A percentile compares a stretch with the other conserved stretches of the same genome.
Conservation (phyloP, 2,329 filamentous ascomycete species). For the Phialophora tarda region DNA sequence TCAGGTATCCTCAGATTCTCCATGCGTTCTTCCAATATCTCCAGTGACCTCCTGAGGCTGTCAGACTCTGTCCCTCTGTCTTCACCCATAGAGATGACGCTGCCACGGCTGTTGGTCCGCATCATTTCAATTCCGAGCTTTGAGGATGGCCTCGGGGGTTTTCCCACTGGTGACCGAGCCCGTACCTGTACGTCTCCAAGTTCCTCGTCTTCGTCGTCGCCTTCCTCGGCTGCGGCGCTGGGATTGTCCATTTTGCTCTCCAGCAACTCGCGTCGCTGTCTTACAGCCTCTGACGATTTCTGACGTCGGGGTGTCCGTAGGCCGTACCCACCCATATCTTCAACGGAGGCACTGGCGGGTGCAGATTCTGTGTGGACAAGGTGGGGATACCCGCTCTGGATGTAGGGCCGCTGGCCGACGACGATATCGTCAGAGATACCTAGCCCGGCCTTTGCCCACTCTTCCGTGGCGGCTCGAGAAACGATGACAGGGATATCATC, state of each 20-base stretch:
- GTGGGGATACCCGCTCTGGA: slow-evolving; percentile 56
- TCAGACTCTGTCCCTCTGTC: slow-evolving; percentile 46
- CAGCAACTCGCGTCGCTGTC: slow-evolving; percentile 73
- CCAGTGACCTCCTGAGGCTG: slow-evolving; percentile 38
- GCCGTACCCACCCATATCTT: slow-evolving; percentile 45
- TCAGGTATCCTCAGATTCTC: slow-evolving; percentile 40
- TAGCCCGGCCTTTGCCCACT: slow-evolving; percentile 78
- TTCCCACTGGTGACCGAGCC: slow-evolving; percentile 57
- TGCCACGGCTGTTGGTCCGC: slow-evolving; percentile 92
- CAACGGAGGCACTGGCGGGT: slow-evolving; percentile 63
- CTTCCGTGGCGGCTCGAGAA: slow-evolving; percentile 72
- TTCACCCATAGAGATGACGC: slow-evolving; percentile 61
- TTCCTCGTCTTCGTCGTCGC: slow-evolving; percentile 94
- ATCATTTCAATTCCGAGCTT: slow-evolving; percentile 98
- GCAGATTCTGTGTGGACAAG: slow-evolving; percentile 69
- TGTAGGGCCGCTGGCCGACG: slow-evolving; percentile 44
- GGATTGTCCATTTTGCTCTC: slow-evolving; percentile 73
- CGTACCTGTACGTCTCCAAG: slow-evolving; percentile 65
- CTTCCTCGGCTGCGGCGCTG: slow-evolving; percentile 72
- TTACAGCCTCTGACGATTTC: slow-evolving; percentile 74
- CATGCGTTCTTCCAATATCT: slow-evolving; percentile 45
- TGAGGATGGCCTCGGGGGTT: slow-evolving; percentile 71
- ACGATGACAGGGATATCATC: slow-evolving; percentile 80
- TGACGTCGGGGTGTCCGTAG: slow-evolving; percentile 62
- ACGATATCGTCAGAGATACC: slow-evolving; percentile 73